Conservation (phyloP, 1,139 yeast genomes). For the Taiozyma sp. region DNA sequence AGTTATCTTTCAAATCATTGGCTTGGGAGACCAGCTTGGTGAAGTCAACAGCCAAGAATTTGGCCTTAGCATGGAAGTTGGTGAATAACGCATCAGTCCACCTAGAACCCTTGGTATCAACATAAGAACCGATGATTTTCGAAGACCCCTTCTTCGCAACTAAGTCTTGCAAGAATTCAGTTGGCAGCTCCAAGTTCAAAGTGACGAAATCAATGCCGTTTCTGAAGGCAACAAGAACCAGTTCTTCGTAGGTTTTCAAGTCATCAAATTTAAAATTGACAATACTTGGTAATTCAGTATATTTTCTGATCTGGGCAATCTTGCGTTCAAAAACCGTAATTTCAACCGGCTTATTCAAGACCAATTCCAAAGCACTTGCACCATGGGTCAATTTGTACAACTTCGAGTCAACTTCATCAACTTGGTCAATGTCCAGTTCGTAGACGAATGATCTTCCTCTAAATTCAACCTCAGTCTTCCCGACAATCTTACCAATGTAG, state of each 20-base stretch:
- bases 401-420: conserved; percentile 41
- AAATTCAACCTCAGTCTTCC: conserved; percentile 44
- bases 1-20: conserved; percentile 44
- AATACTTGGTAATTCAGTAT: conserved; percentile 68
- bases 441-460: conserved; percentile 67
- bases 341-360: conserved; percentile 61
- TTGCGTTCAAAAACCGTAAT: conserved; percentile 64
- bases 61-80: conserved; percentile 77
- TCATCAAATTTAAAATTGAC: conserved; percentile 65
- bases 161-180: conserved; percentile 33
- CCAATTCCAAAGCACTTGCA: conserved; percentile 74
- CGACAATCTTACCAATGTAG: conserved; percentile 61
- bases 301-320: conserved; percentile 59
- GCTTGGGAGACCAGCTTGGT: conserved; percentile 58
- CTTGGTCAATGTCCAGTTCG: conserved; percentile 49
- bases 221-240: conserved; percentile 61
- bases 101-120: conserved; percentile 51
- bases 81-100: conserved; percentile 56
- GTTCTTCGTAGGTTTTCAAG: conserved; percentile 39
- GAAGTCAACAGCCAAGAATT: conserved; percentile 60
- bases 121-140: conserved; percentile 76
- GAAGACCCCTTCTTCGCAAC: conserved; percentile 51
- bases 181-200: conserved; percentile 41
- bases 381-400: conserved; percentile 60
- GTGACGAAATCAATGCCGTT: conserved; percentile 56